Evolutionary conservation across 2,329 filamentous ascomycete species (phyloP).

Genomic region (Neopestalotiopsis sp.): DNA sequence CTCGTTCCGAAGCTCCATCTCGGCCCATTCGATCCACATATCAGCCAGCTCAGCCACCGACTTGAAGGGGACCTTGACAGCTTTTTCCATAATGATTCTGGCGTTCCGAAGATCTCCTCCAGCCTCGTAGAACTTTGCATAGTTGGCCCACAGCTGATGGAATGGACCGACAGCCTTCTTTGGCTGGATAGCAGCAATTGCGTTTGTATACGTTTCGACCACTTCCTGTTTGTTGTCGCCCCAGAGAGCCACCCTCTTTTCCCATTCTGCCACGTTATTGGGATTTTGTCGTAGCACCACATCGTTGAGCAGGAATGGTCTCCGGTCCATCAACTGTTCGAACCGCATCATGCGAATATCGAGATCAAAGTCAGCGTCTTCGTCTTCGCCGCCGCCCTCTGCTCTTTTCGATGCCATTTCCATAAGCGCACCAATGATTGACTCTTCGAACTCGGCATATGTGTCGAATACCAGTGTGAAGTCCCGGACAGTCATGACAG

Average conservation of each 20-base stretch:
- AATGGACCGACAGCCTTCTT: constrained; percentile 95
- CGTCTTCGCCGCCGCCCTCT: constrained; percentile 78
- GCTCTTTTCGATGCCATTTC: constrained; percentile 81
- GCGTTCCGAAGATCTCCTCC: constrained; percentile 85
- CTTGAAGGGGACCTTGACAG: constrained; percentile 96
- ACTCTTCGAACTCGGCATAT: constrained; percentile 96
- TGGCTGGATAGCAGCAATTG: constrained; percentile 89
- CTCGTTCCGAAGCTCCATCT: constrained; percentile 95
- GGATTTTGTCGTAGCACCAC: constrained; percentile 94
- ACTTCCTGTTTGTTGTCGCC: constrained; percentile 90
- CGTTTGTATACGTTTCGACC: constrained; percentile 92
- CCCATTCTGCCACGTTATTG: constrained; percentile 95
- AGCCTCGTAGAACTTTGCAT: constrained; percentile 95
- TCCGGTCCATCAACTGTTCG: constrained; percentile 95
- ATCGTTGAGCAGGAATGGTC: constrained; percentile 95
- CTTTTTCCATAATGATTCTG: constrained; percentile 94
- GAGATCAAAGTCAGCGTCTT: constrained; percentile 89
- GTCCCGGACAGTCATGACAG: constrained; percentile 97
- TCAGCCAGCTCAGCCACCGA: constrained; percentile 96
- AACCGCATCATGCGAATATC: constrained; percentile 98
- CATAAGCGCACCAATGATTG: constrained; percentile 89
- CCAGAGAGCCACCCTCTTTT: constrained; percentile 95
- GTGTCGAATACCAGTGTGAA: constrained; percentile 97
- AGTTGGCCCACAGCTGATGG: constrained; percentile 94
- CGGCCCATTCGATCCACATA: constrained; percentile 99